Percentiles rank a stretch among this genome's conserved stretches.
phyloP scores from a whole-genome alignment of 352 stramenopile species.

The Pythium aristosporum region DNA sequence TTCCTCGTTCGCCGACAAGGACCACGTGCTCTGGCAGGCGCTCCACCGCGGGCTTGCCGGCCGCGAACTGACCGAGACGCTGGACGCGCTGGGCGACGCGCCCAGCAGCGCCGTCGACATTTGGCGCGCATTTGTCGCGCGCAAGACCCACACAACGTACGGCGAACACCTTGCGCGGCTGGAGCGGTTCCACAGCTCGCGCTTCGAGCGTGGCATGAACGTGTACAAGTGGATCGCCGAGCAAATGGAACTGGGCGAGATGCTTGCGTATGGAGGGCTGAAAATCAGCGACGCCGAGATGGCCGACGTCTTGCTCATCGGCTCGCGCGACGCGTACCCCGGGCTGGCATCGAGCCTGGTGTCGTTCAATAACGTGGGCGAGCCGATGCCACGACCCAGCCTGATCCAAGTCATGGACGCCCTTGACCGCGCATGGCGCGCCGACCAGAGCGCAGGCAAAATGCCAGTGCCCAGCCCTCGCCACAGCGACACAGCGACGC shows the following conservation, averaged over 20 bases:
- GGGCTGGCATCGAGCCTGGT: slow-evolving; percentile 13
- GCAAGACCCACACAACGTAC: slow-evolving; percentile 24
- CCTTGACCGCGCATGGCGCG: slow-evolving; percentile 13
- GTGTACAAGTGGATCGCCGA: slow-evolving; percentile 25
- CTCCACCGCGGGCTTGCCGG: slow-evolving; percentile 16
- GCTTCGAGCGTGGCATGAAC: slow-evolving; percentile 23
- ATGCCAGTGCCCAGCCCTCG: neutral
- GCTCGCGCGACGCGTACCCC: slow-evolving; percentile 16
- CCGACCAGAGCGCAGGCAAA: slow-evolving; percentile 15
- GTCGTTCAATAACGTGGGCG: slow-evolving; percentile 20
- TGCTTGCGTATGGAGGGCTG: slow-evolving; percentile 22
- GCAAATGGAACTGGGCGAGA: slow-evolving; percentile 23
- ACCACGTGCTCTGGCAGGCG: slow-evolving; percentile 17
- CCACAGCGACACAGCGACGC: neutral
- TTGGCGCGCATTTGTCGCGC: slow-evolving; percentile 17
- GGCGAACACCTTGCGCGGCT: slow-evolving; percentile 20
- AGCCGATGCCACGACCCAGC: slow-evolving; percentile 21
- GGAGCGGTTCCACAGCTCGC: slow-evolving; percentile 20
- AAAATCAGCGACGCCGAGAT: slow-evolving; percentile 25
- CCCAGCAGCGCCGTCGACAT: slow-evolving; percentile 9
- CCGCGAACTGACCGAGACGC: slow-evolving; percentile 19
- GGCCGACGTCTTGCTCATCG: slow-evolving; percentile 22
- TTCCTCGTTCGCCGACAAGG: slow-evolving; percentile 12
- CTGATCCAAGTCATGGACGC: slow-evolving; percentile 21
- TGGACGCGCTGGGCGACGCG: slow-evolving; percentile 6